Evolutionary conservation across 169 alveolate species (phyloP).

Genomic region (Plasmodium vivax): DNA sequence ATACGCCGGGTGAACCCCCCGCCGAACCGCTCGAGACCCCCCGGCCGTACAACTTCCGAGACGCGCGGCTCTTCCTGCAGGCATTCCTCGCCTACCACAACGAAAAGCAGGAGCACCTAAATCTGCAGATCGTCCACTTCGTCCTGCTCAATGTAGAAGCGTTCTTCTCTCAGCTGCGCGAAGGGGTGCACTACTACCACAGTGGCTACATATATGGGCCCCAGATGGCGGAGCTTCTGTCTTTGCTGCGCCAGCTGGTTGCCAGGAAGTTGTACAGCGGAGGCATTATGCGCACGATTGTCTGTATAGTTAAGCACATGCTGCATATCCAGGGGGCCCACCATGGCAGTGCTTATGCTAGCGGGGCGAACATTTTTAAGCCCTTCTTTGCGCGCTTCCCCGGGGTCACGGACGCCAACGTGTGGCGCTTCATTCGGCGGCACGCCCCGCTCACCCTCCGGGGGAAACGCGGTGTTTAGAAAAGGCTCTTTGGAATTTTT

Average conservation of each 20-base stretch:
- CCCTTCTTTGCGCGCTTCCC: conserved; percentile 12
- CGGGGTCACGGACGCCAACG: conserved; percentile 8
- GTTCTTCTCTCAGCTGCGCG: conserved; percentile 13
- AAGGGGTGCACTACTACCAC: conserved; percentile 13
- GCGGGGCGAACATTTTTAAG: background rate
- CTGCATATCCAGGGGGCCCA: conserved; percentile 11
- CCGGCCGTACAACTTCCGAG: conserved; percentile 31
- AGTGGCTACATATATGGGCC: conserved; percentile 32
- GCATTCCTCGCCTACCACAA: conserved; percentile 14
- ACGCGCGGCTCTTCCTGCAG: conserved; percentile 17
- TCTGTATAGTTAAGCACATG: conserved; percentile 29
- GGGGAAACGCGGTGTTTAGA: background rate
- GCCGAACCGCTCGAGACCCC: background rate
- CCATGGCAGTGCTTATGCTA: background rate
- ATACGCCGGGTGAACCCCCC: too few species aligned
- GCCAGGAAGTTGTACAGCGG: conserved; percentile 7
- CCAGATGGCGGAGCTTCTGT: conserved; percentile 15
- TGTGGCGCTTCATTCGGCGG: conserved; percentile 28
- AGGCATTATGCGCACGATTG: background rate
- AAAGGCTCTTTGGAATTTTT: background rate
- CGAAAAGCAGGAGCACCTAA: conserved; percentile 4
- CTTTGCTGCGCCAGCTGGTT: background rate
- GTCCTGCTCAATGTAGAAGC: conserved; percentile 26
- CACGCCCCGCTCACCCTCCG: background rate
- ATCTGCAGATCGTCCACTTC: conserved; percentile 27